A percentile compares a stretch with the other conserved stretches of the same genome.
Evolutionary conservation across 768 basidiomycete genomes (phyloP).

Genomic region (Tephrocybe sp.): DNA sequence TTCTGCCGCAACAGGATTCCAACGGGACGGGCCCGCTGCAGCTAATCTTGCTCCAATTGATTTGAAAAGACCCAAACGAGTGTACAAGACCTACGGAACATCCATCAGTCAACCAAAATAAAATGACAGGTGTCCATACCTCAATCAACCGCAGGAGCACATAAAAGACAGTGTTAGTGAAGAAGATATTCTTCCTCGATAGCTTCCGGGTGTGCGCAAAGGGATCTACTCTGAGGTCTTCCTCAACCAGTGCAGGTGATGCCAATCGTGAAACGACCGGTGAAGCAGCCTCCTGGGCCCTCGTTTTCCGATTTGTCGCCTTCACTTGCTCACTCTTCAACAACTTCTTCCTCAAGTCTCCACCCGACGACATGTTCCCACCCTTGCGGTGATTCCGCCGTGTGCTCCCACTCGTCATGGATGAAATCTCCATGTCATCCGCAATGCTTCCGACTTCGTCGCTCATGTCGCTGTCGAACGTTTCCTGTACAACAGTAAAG

Average conservation of each 20-base stretch:
- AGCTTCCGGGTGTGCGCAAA: conserved; percentile 28
- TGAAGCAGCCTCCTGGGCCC: conserved; percentile 46
- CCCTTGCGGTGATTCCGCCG: conserved; percentile 29
- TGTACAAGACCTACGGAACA: conserved; percentile 68
- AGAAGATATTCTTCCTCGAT: conserved; percentile 64
- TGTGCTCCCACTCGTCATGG: conserved; percentile 39
- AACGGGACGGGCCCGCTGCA: conserved; percentile 21
- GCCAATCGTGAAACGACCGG: conserved; percentile 59
- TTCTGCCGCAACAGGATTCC: conserved; percentile 25
- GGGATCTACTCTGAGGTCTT: conserved; percentile 32
- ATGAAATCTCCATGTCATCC: conserved; percentile 39
- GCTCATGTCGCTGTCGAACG: conserved; percentile 54
- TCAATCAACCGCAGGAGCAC: conserved; percentile 81
- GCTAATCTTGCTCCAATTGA: conserved; percentile 53
- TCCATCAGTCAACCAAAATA: conserved; percentile 3
- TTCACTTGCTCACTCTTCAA: conserved; percentile 85
- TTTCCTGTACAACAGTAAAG: conserved; percentile 61
- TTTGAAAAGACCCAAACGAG: conserved; percentile 81
- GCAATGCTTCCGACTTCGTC: conserved; percentile 43
- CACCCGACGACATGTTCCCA: conserved; percentile 33
- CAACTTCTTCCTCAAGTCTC: conserved; percentile 77
- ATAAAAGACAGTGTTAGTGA: conserved; percentile 89
- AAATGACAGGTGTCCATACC: conserved; percentile 45
- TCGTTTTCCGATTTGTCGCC: conserved; percentile 58
- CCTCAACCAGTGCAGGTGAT: conserved; percentile 58